A percentile compares a stretch with the other conserved stretches of the same genome.
These are phyloP conservation scores for Prunus fruticosa DNA, from an alignment of 306 rosid genomes.

Conservation along the genomic window DNA sequence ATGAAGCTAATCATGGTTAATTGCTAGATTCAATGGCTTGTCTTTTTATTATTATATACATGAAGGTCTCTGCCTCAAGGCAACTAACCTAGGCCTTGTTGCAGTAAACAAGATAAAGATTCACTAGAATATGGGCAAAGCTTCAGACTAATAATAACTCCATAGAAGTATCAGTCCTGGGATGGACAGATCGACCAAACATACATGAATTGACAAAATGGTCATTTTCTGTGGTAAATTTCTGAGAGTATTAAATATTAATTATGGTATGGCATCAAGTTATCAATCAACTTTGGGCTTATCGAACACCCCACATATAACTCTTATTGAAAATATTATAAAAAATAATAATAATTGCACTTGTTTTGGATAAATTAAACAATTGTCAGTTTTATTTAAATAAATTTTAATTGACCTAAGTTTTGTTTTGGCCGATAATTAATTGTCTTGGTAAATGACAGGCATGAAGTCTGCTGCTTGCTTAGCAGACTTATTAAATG, in stretches of 20 bases:
- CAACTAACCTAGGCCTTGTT: background rate
- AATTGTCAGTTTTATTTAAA: background rate
- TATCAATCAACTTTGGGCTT: no score
- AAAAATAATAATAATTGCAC: no score
- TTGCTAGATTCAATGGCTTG: background rate
- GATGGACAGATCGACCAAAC: background rate
- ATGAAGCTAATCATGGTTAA: background rate
- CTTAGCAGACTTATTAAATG: background rate
- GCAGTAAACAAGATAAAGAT: no score
- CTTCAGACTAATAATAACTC: background rate
- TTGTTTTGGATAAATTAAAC: background rate
- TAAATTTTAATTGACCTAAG: background rate
- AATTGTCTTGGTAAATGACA: background rate
- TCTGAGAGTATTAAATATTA: background rate
- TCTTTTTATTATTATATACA: background rate
- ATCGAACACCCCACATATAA: no score
- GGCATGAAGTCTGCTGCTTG: constrained; percentile 11
- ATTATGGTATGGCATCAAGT: no score
- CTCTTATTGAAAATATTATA: background rate
- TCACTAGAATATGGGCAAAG: no score
- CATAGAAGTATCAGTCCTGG: background rate
- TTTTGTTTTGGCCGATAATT: background rate
- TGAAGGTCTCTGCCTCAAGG: background rate
- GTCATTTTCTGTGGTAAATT: constrained; percentile 6
- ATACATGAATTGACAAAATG: background rate